These are phyloP conservation scores for Cucurbitaria berberidis DNA, from an alignment of 2,329 filamentous ascomycete species.

Conservation along the genomic window DNA sequence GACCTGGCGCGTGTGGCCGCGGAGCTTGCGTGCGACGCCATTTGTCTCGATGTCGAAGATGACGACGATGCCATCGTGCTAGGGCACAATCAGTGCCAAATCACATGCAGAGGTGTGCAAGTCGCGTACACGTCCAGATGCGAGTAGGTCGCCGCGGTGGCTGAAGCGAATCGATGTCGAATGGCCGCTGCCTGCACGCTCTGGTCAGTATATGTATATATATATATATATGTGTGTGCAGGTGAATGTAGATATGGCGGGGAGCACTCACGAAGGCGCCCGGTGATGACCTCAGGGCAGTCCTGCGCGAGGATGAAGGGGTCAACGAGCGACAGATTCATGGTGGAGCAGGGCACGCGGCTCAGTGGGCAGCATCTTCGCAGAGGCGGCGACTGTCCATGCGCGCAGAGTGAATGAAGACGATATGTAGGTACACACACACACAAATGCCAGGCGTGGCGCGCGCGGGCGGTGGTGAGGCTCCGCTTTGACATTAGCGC, in stretches of 20 bases:
- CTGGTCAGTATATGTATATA: no score
- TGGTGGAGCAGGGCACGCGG: conserved; percentile 44
- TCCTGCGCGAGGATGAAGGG: conserved; percentile 77
- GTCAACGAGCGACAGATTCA: conserved; percentile 76
- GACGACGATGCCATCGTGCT: conserved; percentile 87
- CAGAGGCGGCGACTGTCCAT: conserved; percentile 20
- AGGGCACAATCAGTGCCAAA: conserved; percentile 19
- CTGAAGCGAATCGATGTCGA: conserved; percentile 82
- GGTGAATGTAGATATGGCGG: no score
- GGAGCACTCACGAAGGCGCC: conserved; percentile 72
- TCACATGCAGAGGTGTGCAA: conserved; percentile 17
- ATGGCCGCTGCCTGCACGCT: conserved; percentile 62
- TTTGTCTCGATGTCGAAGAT: conserved; percentile 98
- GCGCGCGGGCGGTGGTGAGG: conserved; percentile 3
- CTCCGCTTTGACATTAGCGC: conserved; percentile 19
- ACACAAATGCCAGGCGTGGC: not conserved
- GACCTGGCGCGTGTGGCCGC: conserved; percentile 91
- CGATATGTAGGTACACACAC: not conserved
- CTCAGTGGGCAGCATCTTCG: conserved; percentile 30
- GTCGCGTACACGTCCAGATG: conserved; percentile 76
- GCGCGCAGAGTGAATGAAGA: conserved; percentile 15
- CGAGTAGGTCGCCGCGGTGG: conserved; percentile 90
- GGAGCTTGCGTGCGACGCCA: conserved; percentile 91
- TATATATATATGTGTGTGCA: no score
- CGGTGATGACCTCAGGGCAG: conserved; percentile 88